phyloP scores from a whole-genome alignment of 352 stramenopile species.

The Globisporangium orthogonon region DNA sequence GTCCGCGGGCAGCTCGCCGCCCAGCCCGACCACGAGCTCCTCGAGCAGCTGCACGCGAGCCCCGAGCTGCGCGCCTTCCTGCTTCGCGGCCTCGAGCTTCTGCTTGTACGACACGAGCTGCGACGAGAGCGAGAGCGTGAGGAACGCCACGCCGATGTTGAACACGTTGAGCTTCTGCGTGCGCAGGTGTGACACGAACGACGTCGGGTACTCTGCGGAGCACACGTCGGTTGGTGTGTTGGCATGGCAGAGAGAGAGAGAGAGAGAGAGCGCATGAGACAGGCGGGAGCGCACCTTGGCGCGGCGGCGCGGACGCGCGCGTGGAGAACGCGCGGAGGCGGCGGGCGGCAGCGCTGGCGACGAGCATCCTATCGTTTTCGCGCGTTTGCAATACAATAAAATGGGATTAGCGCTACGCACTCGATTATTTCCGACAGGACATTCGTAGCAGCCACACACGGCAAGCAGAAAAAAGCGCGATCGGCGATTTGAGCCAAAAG shows the following conservation, averaged over 20 bases:
- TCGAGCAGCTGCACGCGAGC: constrained; percentile 51
- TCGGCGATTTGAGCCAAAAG: too few relatives aligned
- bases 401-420: too few relatives aligned
- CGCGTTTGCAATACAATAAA: too few relatives aligned
- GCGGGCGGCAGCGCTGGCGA: constrained; percentile 28
- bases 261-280: background rate
- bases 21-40: constrained; percentile 54
- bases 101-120: constrained; percentile 78
- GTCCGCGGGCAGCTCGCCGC: constrained; percentile 48
- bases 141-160: constrained; percentile 77
- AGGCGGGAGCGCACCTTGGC: constrained; percentile 22
- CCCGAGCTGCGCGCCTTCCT: constrained; percentile 33
- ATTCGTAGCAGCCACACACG: too few relatives aligned
- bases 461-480: too few relatives aligned
- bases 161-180: constrained; percentile 84
- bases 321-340: constrained; percentile 36
- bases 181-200: constrained; percentile 70
- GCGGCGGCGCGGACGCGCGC: constrained; percentile 15
- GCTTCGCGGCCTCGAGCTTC: constrained; percentile 30
- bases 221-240: too few relatives aligned
- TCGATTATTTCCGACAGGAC: too few relatives aligned
- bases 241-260: background rate
- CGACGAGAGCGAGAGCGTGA: constrained; percentile 81
- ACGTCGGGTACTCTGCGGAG: constrained; percentile 63
- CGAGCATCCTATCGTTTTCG: background rate